Base-by-base conservation (phyloP, 768 basidiomycete genomes). In the Rubroboletus satanas region DNA sequence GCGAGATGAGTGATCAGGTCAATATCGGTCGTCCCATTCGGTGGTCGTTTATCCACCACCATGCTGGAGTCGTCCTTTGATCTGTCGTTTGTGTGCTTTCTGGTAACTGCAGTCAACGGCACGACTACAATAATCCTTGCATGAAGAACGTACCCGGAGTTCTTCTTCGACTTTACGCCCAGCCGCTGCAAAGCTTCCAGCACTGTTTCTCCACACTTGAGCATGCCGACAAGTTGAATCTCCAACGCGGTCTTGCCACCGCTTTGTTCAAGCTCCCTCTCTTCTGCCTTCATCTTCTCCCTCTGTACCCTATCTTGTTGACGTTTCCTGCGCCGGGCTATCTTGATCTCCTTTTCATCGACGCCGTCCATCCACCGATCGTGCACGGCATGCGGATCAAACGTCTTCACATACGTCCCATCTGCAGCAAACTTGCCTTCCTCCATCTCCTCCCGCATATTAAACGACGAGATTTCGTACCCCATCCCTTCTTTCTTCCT, bases 371-470 rank as follows among this genome's bases (percentile, higher is more conserved):
- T 88, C 97, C 97, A 99, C 33, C 83, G 82, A 72, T 99, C 97
- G 69, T 99, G 94, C 37, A 88, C 82, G 26, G 87, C 92, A 66
- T 94, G 88, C 1, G 90, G 90, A 70, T 99, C 97, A 67, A 87
- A 86, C 11, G 87, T 80, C 60, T 88, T 86, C 46, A 90, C 84
- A 67, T 93, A 93, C 64, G 73, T 88, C 45, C 97, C 97, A 66
- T 98, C 96, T 56, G 89, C 90, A 5, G 91, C 87, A 75, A 99
- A 98, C 67, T 93, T 92, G 37, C 97, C 97, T 73, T 98, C 96
- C 66, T 93, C 88, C 88, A 98, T 95, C 79, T 99, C 97, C 63
- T 92, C 88, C 59, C 94, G 87, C 96, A 99, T 98, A 71, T 99
- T 96, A 83, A 99, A 99, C 28, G 92, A 90, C 4, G 90, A 94